Base-by-base conservation (phyloP, 352 stramenopile species). In the Discostella stelligera region DNA sequence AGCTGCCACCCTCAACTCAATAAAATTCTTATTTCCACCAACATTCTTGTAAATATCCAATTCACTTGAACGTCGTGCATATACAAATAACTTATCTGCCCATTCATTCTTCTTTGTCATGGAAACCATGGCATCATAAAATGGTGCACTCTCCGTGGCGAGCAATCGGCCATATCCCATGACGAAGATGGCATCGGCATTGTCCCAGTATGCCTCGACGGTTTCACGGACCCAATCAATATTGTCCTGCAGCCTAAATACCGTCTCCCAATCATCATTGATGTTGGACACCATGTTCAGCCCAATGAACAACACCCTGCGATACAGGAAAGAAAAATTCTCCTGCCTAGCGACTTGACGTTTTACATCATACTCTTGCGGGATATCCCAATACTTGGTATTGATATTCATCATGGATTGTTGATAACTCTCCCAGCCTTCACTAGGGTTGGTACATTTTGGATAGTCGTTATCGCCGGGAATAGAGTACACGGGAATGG, bases 281-380 rank as follows among this genome's bases (percentile, higher is more conserved):
- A 74, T 21, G 58, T 77, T 79, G 6, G 66, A 70, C 7, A 87
- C 72, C 30, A 87, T 67, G 44, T 89, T 79, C 32, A 90, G 56
- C 27, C 84, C 84, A 64, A 90, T 60, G 61, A 84, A 90, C 7
- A 90, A 39, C 9, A 79, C 70, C 20, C 66, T 41, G 39, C 82
- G 84, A 27, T 78, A 79, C 3, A 84, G n/a, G 72, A 90, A 90
- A 3, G 75, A 46, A 67, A 89, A 90, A 48, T 85, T 90, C 59
- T 87, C 79, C 13, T 27, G 1, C 25, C 67, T 58, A n/a, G 30
- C 23, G 0, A 23, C 23, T 41, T 85, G 79, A 3, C 79, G 58
- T 6, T 76, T 44, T 0, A 91, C 65, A 10, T 69, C 21, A 55
- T 87, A 87, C 27, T 71, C 60, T 9, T 14, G 44, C 3, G 67